Conservation (phyloP, 1,139 yeast species). For the Zygotorulaspora mrakii region DNA sequence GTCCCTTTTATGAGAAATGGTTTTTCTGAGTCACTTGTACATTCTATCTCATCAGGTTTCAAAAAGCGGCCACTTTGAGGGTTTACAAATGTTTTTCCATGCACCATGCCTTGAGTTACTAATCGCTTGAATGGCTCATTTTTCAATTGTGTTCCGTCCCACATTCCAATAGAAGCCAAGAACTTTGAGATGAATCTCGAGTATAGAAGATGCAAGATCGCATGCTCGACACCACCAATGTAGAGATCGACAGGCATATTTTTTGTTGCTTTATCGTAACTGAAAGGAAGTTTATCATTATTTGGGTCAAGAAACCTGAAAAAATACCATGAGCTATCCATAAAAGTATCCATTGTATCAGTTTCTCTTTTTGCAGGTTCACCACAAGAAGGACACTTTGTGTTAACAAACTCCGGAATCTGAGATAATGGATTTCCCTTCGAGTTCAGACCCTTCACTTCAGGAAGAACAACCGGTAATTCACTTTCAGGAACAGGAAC, state of each 20-base stretch:
- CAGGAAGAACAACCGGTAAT: slow-evolving; percentile 77
- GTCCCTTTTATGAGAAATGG: slow-evolving; percentile 47
- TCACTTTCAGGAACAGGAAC: slow-evolving; percentile 87
- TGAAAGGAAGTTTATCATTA: slow-evolving; percentile 54
- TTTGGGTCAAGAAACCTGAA: slow-evolving; percentile 77
- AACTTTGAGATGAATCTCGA: slow-evolving; percentile 83
- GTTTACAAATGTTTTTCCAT: slow-evolving; percentile 76
- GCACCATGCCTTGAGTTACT: slow-evolving; percentile 97
- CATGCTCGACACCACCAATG: slow-evolving; percentile 95
- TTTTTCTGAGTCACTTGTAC: slow-evolving; percentile 36
- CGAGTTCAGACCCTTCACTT: slow-evolving; percentile 46
- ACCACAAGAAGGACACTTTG: slow-evolving; percentile 79
- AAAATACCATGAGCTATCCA: slow-evolving; percentile 96
- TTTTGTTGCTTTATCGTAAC: slow-evolving; percentile 46
- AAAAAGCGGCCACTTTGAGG: slow-evolving; percentile 71
- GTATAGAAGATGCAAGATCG: slow-evolving; percentile 83
- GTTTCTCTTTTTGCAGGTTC: slow-evolving; percentile 79
- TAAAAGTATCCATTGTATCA: slow-evolving; percentile 97
- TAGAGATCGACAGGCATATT: slow-evolving; percentile 84
- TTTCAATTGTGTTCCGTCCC: slow-evolving; percentile 47
- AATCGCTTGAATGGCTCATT: slow-evolving; percentile 80
- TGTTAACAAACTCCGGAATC: slow-evolving; percentile 65
- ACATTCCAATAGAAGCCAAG: slow-evolving; percentile 57
- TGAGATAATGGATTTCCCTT: slow-evolving; percentile 72
- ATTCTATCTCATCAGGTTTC: slow-evolving; percentile 68